Base-by-base conservation (phyloP, 2,329 filamentous ascomycete genomes). In the Cryphonectria nitschkei region DNA sequence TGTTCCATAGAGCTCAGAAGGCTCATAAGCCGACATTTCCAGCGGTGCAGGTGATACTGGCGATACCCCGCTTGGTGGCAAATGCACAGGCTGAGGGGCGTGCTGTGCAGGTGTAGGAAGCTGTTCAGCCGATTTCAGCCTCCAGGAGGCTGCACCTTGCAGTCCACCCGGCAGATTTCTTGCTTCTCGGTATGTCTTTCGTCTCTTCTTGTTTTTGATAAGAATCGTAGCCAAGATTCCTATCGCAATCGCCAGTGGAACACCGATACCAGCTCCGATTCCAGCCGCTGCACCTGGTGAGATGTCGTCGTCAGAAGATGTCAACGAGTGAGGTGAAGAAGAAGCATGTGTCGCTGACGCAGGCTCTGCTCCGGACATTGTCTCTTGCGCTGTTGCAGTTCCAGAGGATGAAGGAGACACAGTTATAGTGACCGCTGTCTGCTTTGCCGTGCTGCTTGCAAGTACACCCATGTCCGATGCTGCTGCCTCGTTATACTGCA, bases 401-500 rank as follows among this genome's bases (percentile, higher is more conserved):
- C 16, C 11, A 8, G 26, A 32, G 19, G 26, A 32, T 8, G 61
- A 65, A 1, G 50, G 4, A 19, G 60, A 61, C 26, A 26, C 1
- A 26, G 39, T 46, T n/a, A 64, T 22, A 29, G 61, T 46, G 61
- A 39, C 61, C 26, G 61, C 26, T 14, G 61, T 26, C 58, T 39
- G 58, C 11, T 19, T 61, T 34, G 34, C 22, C 22, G 37, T 64
- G 61, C 39, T 13, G 39, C 61, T 43, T 41, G 61, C 13, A 19
- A 64, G 22, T 19, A 64, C 16, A 2, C 61, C 61, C 37, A 64
- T 64, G 26, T 64, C 61, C 11, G 61, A 64, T 13, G 61, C 61
- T 7, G 68, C 64, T 13, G 62, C 61, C 37, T 56, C 68, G 39
- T 58, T 69, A 29, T 65, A 50, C 68, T 58, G 46, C 34, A 34